phyloP scores from a whole-genome alignment of 192 early-diverging fungal species.

The Umbelopsis sp. region DNA sequence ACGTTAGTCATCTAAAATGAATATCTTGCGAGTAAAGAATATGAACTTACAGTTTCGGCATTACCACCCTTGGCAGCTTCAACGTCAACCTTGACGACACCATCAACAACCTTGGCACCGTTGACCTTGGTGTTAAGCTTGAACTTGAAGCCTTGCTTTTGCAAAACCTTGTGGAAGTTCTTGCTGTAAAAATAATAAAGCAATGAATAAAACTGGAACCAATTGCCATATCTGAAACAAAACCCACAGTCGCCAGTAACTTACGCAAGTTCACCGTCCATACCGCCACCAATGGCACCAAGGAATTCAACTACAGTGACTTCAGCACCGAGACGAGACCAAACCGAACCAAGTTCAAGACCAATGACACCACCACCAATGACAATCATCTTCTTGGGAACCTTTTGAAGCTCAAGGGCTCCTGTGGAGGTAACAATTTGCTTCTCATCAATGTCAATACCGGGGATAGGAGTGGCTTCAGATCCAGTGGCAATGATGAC shows the following conservation, averaged over 20 bases:
- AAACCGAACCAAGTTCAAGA: slow-evolving; percentile 97
- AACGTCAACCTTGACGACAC: slow-evolving; percentile 87
- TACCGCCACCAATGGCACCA: slow-evolving; percentile 91
- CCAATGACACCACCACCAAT: slow-evolving; percentile 99
- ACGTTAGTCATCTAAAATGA: not conserved
- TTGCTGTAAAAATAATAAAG: slow-evolving; percentile 52
- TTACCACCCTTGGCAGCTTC: slow-evolving; percentile 86
- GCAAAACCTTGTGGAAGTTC: slow-evolving; percentile 86
- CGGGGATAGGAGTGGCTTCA: slow-evolving; percentile 90
- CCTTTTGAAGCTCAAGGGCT: slow-evolving; percentile 88
- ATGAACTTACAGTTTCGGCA: slow-evolving; percentile 69
- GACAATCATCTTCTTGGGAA: slow-evolving; percentile 98
- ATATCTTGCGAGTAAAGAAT: not conserved
- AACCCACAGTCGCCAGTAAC: slow-evolving; percentile 23
- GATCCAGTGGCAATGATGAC: slow-evolving; percentile 98
- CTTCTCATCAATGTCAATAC: slow-evolving; percentile 92
- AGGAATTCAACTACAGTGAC: slow-evolving; percentile 96
- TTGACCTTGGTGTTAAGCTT: slow-evolving; percentile 97
- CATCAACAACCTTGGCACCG: slow-evolving; percentile 80
- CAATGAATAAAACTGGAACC: not conserved
- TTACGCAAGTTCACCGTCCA: slow-evolving; percentile 93
- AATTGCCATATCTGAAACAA: not conserved
- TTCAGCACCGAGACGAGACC: slow-evolving; percentile 92
- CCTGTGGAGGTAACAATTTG: slow-evolving; percentile 98
- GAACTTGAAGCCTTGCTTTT: slow-evolving; percentile 98